Evolutionary conservation across 352 stramenopile genomes (phyloP).

Genomic region (Globisporangium takayamanum): DNA sequence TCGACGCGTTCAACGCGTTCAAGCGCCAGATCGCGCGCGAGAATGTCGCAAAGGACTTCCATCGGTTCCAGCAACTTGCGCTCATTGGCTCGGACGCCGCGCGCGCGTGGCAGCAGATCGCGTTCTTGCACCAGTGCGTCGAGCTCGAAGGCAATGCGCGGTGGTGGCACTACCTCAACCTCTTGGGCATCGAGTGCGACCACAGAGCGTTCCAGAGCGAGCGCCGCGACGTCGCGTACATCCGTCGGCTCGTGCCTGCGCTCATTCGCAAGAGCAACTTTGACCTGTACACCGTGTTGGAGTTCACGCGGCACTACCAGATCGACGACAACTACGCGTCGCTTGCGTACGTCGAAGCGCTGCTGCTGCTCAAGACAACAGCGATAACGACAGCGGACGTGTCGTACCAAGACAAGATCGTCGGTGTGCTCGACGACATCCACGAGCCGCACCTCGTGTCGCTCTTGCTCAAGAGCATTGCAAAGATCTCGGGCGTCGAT

Average conservation of each 20-base stretch:
- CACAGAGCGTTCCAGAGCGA: slow-evolving; percentile 75
- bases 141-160: slow-evolving; percentile 76
- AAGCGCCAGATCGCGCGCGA: slow-evolving; percentile 71
- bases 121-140: slow-evolving; percentile 73
- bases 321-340: slow-evolving; percentile 74
- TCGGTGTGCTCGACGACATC: slow-evolving; percentile 71
- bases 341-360: slow-evolving; percentile 57
- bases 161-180: slow-evolving; percentile 78
- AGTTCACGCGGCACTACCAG: slow-evolving; percentile 81
- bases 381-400: slow-evolving; percentile 7
- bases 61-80: slow-evolving; percentile 69
- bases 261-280: slow-evolving; percentile 63
- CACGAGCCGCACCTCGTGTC: slow-evolving; percentile 57
- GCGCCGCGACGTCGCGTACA: slow-evolving; percentile 56
- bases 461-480: slow-evolving; percentile 51
- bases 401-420: slow-evolving; percentile 75
- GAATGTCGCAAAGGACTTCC: slow-evolving; percentile 78
- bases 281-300: slow-evolving; percentile 74
- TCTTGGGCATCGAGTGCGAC: slow-evolving; percentile 72
- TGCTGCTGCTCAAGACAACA: slow-evolving; percentile 34
- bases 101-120: slow-evolving; percentile 73
- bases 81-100: slow-evolving; percentile 67
- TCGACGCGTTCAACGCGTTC: slow-evolving; percentile 66
- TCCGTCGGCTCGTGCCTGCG: slow-evolving; percentile 52
- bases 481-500: slow-evolving; percentile 42